Base-by-base conservation (phyloP, 495 filamentous ascomycete genomes). In the Aspergillus heteromorphus region DNA sequence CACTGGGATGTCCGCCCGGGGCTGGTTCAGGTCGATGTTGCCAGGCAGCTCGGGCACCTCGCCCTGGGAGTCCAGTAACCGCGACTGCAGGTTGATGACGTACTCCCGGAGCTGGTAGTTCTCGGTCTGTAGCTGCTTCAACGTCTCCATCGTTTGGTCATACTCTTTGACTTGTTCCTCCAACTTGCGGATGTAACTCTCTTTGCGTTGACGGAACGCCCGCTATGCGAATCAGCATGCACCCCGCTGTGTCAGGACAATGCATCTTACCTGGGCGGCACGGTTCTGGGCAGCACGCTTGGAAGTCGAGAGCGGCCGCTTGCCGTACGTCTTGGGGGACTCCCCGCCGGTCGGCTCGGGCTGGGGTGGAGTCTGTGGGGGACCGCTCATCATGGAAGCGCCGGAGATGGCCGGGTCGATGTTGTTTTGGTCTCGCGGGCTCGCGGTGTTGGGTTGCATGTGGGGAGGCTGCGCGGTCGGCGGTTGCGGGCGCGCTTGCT, bases 281-380 rank as follows among this genome's bases (percentile, higher is more conserved):
- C 93, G 80, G 64, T 98, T 98, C 69, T 98, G 93, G 38, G 95
- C 93, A 17, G 93, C 93, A 57, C 93, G 85, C 73, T 98, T 98
- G 41, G 89, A 93, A 13, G 89, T 91, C 19, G 91, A 96, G 45
- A 98, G 73, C 72, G 97, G 93, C 40, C 93, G 80, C 73, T 96
- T 96, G 29, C 85, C 85, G 38, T 74, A 77, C 7, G 72, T 71
- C 64, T 80, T 83, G 36, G 73, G 64, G 17, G 63, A 65, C 18
- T 66, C 74, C 40, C 66, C 67, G 8, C 67, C 68, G 3, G 71
- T 66, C 42, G 71, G 49, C 10, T 74, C 72, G 4, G 66, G 63
- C 40, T 71, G 71, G 16, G 67, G 57, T 27, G 72, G 71, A 0
- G 71, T 66, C 36, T 75, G 71, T 2, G 73, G 70, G 11, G 70